Base-by-base conservation (phyloP, 495 filamentous ascomycete species). In the Podospora pseudopauciseta region DNA sequence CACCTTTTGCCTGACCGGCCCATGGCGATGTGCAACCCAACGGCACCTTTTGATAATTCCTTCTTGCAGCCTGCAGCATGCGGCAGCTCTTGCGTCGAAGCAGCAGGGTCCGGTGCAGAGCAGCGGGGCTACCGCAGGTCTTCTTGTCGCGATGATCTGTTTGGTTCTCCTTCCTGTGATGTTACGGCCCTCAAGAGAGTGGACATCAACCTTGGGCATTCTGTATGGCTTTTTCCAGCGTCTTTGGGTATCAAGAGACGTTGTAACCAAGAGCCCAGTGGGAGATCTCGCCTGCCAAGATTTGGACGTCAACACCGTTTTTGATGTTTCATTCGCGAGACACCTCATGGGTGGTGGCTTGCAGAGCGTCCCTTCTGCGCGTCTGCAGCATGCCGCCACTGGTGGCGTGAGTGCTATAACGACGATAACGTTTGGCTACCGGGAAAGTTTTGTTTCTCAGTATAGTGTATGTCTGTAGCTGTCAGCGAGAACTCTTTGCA, bases 41-140 rank as follows among this genome's bases (percentile, higher is more conserved):
- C 39, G 39, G 39, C 39, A 49, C 39, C 39, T 49, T 49, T 49
- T 11, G 39, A 49, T 32, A 32, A 49, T 18, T 28, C 27, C 60
- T 32, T 62, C 60, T 62, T 26, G 60, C 60, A 62, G 60, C 60
- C n/a, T 61, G 59, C 59, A 61, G 39, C 39, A 9, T 30, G 59
- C 16, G 9, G 15, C 39, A 16, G 39, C 4, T 32, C 30, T 5
- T 32, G 30, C 30, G 6, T 49, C 0, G 39, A 49, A 49, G 39
- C 60, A 60, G 11, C 1, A 23, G 23, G 23, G 1, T 1, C 23
- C 1, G 11, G 26, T 18, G 19, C 13, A 23, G 56, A 11, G n/a
- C 4, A 27, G n/a, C 18, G 5, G 60, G 30, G 60, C 15, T 30
- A 30, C 59, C 23, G 59, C 27, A 30, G 26, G 58, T 15, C 23